Evolutionary conservation across 768 basidiomycete genomes (phyloP).

Genomic region (Boletus tomentosulus): DNA sequence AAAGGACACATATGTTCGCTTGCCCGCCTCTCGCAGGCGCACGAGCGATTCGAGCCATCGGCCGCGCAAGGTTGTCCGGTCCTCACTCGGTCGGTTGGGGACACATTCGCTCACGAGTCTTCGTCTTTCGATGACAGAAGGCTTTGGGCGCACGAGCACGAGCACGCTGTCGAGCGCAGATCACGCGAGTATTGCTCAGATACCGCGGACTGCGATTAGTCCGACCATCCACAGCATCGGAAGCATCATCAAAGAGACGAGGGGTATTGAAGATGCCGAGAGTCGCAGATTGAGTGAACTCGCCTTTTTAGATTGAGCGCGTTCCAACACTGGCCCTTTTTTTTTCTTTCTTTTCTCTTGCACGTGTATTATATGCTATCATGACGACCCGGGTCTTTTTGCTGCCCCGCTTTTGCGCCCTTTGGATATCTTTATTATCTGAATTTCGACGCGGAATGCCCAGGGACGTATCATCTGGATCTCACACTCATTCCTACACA

Average conservation of each 20-base stretch:
- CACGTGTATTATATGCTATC: neutral
- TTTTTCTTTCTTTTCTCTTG: neutral
- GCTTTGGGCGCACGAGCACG: conserved; percentile 18
- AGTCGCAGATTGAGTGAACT: conserved; percentile 65
- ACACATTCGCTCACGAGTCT: conserved; percentile 41
- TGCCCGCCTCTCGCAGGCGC: conserved; percentile 12
- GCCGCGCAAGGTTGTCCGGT: conserved; percentile 1
- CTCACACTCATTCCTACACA: conserved; percentile 12
- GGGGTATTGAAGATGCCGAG: conserved; percentile 62
- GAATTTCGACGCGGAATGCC: neutral
- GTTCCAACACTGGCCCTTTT: neutral
- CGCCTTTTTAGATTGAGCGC: conserved; percentile 50
- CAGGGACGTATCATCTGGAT: conserved; percentile 1
- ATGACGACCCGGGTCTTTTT: neutral
- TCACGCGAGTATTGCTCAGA: conserved; percentile 33
- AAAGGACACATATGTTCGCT: conserved; percentile 9
- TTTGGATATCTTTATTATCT: conserved; percentile 5
- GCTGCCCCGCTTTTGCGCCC: neutral
- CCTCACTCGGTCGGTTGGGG: conserved; percentile 27
- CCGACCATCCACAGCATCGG: conserved; percentile 59
- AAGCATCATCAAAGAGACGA: conserved; percentile 51
- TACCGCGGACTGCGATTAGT: conserved; percentile 41
- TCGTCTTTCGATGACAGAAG: conserved; percentile 42
- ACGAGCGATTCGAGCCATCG: conserved; percentile 18
- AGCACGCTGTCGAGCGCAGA: conserved; percentile 20